Conservation (phyloP, 1,139 yeast species). For the Nakaseomyces bracarensis region DNA sequence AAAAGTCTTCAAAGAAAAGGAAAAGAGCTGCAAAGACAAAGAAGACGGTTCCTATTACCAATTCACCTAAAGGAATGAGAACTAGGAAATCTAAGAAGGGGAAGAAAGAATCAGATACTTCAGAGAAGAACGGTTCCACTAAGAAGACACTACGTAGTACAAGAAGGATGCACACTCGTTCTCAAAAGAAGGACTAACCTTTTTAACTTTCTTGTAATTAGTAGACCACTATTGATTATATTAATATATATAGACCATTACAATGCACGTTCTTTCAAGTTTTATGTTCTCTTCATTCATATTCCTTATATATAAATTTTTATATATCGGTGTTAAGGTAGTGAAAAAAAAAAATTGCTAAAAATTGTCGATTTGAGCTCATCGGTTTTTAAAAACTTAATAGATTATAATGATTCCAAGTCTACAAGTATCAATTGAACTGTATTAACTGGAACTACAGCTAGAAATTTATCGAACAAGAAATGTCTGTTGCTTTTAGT, state of each 20-base stretch:
- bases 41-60: neutral
- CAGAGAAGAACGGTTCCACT: neutral
- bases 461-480: no score
- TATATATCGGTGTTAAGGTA: slow-evolving; percentile 1
- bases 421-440: no score
- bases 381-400: neutral
- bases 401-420: no score
- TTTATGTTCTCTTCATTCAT: no score
- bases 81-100: neutral
- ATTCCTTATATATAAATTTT: neutral
- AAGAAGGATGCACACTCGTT: slow-evolving; percentile 4
- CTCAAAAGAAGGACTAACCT: neutral
- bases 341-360: neutral
- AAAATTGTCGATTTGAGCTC: neutral
- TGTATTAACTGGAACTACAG: no score
- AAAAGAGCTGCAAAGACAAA: neutral
- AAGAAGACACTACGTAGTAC: slow-evolving; percentile 2
- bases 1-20: neutral
- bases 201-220: neutral
- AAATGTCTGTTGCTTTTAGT: slow-evolving; percentile 43
- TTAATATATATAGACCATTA: neutral
- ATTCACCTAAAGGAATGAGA: neutral
- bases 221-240: no score
- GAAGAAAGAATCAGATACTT: neutral
- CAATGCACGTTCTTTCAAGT: no score